A percentile compares a stretch with the other conserved stretches of the same genome.
phyloP scores from a whole-genome alignment of 768 basidiomycete species.

The Boletales sp. region DNA sequence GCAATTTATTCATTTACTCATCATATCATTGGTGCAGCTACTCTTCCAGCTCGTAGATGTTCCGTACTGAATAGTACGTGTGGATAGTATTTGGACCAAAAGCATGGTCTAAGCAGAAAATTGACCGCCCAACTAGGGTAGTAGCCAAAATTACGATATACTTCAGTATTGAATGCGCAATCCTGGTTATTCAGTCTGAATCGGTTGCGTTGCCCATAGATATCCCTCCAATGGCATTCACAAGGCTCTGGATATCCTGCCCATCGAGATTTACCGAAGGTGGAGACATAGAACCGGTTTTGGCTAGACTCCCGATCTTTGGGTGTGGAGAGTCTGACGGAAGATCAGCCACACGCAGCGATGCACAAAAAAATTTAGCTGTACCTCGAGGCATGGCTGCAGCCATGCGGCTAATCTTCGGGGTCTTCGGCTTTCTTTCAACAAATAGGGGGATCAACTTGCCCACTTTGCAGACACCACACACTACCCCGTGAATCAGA shows the following conservation, averaged over 20 bases:
- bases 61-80: too few relatives aligned
- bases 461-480: constrained; percentile 62
- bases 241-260: constrained; percentile 7
- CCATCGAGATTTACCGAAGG: constrained; percentile 1
- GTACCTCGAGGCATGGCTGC: constrained; percentile 45
- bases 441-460: constrained; percentile 55
- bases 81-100: too few relatives aligned
- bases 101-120: too few relatives aligned
- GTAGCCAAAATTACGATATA: too few relatives aligned
- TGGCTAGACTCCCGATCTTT: not conserved
- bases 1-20: too few relatives aligned
- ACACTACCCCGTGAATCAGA: constrained; percentile 40
- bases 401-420: constrained; percentile 43
- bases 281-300: not conserved
- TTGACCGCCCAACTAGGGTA: too few relatives aligned
- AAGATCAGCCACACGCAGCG: not conserved
- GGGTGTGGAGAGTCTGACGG: constrained; percentile 15
- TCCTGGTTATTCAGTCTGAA: not conserved
- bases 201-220: constrained; percentile 4
- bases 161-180: not conserved
- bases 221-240: constrained; percentile 9
- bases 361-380: not conserved
- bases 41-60: too few relatives aligned
- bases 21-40: too few relatives aligned
- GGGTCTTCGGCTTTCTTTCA: constrained; percentile 32